A percentile compares a stretch with the other conserved stretches of the same genome.
Evolutionary conservation across 495 filamentous ascomycete genomes (phyloP).

Genomic region (Penicillium bovifimosum): DNA sequence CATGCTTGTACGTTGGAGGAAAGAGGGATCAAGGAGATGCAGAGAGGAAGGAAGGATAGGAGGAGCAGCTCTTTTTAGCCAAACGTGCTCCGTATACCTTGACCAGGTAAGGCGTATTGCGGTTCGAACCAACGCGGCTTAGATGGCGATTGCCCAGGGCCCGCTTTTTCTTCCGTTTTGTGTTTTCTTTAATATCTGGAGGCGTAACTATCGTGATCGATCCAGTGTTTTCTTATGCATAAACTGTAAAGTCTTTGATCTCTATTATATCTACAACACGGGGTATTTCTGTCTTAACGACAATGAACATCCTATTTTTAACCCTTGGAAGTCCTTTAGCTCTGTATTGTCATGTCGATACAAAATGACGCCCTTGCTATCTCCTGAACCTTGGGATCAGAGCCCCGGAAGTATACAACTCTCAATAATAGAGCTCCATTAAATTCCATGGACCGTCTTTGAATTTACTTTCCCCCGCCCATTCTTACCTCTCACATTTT

Average conservation of each 20-base stretch:
- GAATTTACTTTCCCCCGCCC: neutral
- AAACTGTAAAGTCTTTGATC: neutral
- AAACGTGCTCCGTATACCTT: neutral
- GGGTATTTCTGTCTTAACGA: neutral
- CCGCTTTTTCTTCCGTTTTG: conserved; percentile 10
- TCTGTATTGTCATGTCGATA: neutral
- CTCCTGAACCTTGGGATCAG: neutral
- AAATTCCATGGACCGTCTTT: neutral
- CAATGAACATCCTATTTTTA: neutral
- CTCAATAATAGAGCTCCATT: too few species aligned
- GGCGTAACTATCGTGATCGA: neutral
- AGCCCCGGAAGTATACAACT: neutral
- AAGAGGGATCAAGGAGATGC: conserved; percentile 6
- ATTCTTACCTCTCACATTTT: too few species aligned
- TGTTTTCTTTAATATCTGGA: neutral
- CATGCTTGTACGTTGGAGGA: conserved; percentile 15
- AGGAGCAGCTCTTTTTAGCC: conserved; percentile 10
- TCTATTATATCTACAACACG: neutral
- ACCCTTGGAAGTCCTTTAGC: too few species aligned
- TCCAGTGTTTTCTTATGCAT: neutral
- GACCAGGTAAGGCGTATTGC: conserved; percentile 11
- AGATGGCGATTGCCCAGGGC: conserved; percentile 8
- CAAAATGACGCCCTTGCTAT: neutral
- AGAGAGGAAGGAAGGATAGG: conserved; percentile 11
- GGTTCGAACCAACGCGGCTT: conserved; percentile 20